phyloP scores from a whole-genome alignment of 805 yeast species.

The Saccharomycopsis fibuligera region DNA sequence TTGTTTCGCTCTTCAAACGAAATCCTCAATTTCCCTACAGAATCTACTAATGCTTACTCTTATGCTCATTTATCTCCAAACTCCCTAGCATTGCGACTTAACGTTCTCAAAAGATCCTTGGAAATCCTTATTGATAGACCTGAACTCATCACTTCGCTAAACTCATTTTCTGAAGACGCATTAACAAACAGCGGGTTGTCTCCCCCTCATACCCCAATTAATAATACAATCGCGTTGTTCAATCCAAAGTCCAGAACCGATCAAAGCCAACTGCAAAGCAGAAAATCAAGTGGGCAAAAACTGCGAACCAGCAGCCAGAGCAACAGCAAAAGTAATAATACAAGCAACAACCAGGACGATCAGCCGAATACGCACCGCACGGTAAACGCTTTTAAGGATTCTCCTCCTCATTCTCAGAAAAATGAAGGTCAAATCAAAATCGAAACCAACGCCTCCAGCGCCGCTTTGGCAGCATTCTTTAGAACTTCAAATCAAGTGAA shows the following conservation, averaged over 20 bases:
- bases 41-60: conserved; percentile 79
- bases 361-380: not conserved
- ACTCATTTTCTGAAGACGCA: conserved; percentile 13
- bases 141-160: conserved; percentile 29
- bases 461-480: conserved; percentile 34
- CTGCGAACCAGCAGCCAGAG: not conserved
- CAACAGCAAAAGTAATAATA: not conserved
- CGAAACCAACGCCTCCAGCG: conserved; percentile 35
- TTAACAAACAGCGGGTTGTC: conserved; percentile 5
- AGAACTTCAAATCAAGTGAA: conserved; percentile 8
- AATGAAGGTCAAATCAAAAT: conserved; percentile 24
- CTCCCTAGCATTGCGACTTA: conserved; percentile 67
- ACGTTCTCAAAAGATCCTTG: conserved; percentile 67
- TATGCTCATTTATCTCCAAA: conserved; percentile 79
- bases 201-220: conserved; percentile 18
- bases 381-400: not conserved
- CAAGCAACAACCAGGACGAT: not conserved
- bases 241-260: conserved; percentile 11
- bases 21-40: conserved; percentile 61
- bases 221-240: conserved; percentile 7
- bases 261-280: not conserved
- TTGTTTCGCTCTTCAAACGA: not conserved
- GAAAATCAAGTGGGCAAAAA: not conserved
- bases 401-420: not conserved
- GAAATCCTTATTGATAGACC: conserved; percentile 69